Percentiles rank a stretch among this genome's conserved stretches.
Evolutionary conservation across 2,329 filamentous ascomycete genomes (phyloP).

Genomic region (Decorospora gaudefroyi): DNA sequence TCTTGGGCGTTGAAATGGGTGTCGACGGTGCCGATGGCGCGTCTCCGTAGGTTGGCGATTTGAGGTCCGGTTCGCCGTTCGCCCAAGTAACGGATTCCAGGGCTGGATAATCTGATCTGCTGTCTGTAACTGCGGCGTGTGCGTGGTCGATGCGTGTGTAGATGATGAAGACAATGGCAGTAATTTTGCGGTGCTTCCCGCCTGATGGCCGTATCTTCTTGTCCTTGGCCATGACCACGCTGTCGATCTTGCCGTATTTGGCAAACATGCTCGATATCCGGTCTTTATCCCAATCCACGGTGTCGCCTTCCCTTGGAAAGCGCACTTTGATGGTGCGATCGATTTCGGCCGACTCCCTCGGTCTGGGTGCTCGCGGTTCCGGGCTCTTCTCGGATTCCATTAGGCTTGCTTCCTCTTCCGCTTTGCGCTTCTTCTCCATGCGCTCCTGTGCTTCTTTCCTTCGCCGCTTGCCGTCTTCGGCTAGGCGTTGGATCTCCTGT

Average conservation of each 20-base stretch:
- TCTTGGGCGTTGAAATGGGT: conserved; percentile 33
- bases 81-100: conserved; percentile 63
- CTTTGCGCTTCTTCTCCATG: conserved; percentile 58
- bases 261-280: conserved; percentile 55
- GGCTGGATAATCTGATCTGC: conserved; percentile 52
- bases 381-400: conserved; percentile 43
- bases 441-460: conserved; percentile 60
- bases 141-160: conserved; percentile 63
- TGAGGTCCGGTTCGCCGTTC: conserved; percentile 57
- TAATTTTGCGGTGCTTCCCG: conserved; percentile 56
- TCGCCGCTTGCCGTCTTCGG: conserved; percentile 58
- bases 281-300: conserved; percentile 54
- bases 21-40: conserved; percentile 34
- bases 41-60: conserved; percentile 22
- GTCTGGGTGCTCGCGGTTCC: conserved; percentile 22
- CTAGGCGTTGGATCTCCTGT: conserved; percentile 53
- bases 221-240: conserved; percentile 59
- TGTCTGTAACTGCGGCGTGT: conserved; percentile 60
- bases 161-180: conserved; percentile 60
- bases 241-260: conserved; percentile 62
- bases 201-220: conserved; percentile 58
- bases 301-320: conserved; percentile 56
- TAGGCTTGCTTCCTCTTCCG: conserved; percentile 50
- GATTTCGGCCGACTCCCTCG: conserved; percentile 54
- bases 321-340: conserved; percentile 63